phyloP scores from a whole-genome alignment of 805 yeast genomes.

The Maudiozyma bulderi region DNA sequence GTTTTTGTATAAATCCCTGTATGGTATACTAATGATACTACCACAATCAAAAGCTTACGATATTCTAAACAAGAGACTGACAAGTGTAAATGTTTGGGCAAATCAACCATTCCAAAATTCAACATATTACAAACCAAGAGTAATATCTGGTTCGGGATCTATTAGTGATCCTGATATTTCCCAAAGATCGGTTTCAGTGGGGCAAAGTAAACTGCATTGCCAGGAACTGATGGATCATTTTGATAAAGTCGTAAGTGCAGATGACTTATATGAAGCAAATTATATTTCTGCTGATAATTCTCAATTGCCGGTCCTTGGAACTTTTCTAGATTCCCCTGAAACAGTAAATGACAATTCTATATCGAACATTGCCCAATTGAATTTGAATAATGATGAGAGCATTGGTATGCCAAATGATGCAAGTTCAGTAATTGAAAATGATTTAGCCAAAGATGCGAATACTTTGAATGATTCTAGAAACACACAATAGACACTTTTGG shows the following conservation, averaged over 20 bases:
- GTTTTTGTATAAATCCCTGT: slow-evolving; percentile 73
- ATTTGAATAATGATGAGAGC: neutral
- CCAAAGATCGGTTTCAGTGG: slow-evolving; percentile 14
- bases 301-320: slow-evolving; percentile 5
- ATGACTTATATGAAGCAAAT: neutral
- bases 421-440: slow-evolving; percentile 5
- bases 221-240: slow-evolving; percentile 26
- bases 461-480: neutral
- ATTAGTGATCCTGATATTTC: slow-evolving; percentile 15
- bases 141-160: slow-evolving; percentile 2
- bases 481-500: neutral
- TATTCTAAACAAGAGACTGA: slow-evolving; percentile 68
- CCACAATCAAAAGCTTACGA: slow-evolving; percentile 90
- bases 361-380: neutral
- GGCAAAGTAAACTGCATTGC: slow-evolving; percentile 19
- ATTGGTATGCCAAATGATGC: slow-evolving; percentile 5
- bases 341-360: neutral
- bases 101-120: slow-evolving; percentile 10
- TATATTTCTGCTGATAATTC: slow-evolving; percentile 1
- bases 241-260: slow-evolving; percentile 9
- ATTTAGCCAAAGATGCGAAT: neutral
- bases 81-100: slow-evolving; percentile 28
- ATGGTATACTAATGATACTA: slow-evolving; percentile 84
- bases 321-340: slow-evolving; percentile 7
- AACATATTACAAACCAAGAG: slow-evolving; percentile 6